Base-by-base conservation (phyloP, 179 eudicot species). In the Monotropa hypopitys region DNA sequence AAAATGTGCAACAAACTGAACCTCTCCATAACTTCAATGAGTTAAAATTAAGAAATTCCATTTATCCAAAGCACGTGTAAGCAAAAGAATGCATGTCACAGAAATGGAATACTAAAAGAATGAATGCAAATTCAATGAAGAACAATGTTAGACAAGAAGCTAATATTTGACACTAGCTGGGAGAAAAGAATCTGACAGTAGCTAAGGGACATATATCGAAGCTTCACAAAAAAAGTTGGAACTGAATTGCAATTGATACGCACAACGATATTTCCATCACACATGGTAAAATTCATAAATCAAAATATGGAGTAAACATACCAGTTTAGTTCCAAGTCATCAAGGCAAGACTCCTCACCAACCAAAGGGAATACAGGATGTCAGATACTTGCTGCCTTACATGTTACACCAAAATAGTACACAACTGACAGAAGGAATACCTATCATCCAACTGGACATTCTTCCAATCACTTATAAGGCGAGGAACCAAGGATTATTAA, bases 1-100 rank as follows among this genome's bases (percentile, higher is more conserved):
- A 46, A 65, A 78, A 54, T 7, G 20, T 35, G 38, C 35, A 63
- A 63, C 13, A 45, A 40, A 50, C 50, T 61, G 77, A 74, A 74
- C 54, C 56, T 78, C 45, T 59, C 18, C 78, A 51, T 49, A 77
- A 49, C 79, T 70, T 75, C 9, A 9, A 75, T 76, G 30, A 32
- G 8, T 46, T 51, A 43, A 70, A 76, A 21, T 50, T 69, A 30
- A 68, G 20, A 57, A 13, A 26, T 20, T 4, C 56, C 26, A 43
- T 50, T 50, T 21, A 67, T 21, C 51, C 65, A 67, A 68, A 38
- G 5, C 42, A 33, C 49, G 23, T 38, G 38, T 4, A 66, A 38
- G 10, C 26, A 67, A 7, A 26, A 76, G 33, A 47, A 35, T 47
- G 43, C 35, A 49, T 49, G 18, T 7, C 70, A 32, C 38, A 51